Percentiles rank a stretch among this genome's conserved stretches.
phyloP scores from a whole-genome alignment of 2,329 filamentous ascomycete genomes.

The Fusarium acutatum region DNA sequence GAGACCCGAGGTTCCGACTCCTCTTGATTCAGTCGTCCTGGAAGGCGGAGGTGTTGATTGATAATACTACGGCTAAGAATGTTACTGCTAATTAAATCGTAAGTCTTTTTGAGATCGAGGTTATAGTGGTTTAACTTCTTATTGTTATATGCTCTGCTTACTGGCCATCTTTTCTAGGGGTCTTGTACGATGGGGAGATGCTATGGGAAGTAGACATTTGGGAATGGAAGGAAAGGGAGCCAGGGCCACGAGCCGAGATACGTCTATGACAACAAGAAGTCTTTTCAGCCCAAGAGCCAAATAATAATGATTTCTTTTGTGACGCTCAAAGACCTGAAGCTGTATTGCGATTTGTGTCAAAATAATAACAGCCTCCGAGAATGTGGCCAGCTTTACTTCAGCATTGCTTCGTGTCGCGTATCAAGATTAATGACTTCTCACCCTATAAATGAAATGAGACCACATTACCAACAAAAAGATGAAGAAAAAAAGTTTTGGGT shows the following conservation, averaged over 20 bases:
- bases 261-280: neutral
- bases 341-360: neutral
- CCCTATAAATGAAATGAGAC: rapidly evolving
- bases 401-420: neutral
- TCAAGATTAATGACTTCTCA: neutral
- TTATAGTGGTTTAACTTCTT: rapidly evolving
- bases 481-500: neutral
- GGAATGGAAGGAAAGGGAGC: neutral
- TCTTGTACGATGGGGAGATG: neutral
- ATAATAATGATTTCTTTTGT: neutral
- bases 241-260: neutral
- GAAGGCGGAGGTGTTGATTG: neutral
- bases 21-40: too few species aligned
- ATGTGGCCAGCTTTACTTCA: neutral
- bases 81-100: neutral
- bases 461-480: neutral
- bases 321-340: neutral
- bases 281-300: neutral
- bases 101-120: neutral
- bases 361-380: neutral
- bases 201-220: neutral
- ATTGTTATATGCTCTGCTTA: neutral
- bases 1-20: too few species aligned
- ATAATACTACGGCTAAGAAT: neutral
- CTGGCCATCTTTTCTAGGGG: neutral